Evolutionary conservation across 352 stramenopile genomes (phyloP).

Genomic region (Phytophthora cactorum): DNA sequence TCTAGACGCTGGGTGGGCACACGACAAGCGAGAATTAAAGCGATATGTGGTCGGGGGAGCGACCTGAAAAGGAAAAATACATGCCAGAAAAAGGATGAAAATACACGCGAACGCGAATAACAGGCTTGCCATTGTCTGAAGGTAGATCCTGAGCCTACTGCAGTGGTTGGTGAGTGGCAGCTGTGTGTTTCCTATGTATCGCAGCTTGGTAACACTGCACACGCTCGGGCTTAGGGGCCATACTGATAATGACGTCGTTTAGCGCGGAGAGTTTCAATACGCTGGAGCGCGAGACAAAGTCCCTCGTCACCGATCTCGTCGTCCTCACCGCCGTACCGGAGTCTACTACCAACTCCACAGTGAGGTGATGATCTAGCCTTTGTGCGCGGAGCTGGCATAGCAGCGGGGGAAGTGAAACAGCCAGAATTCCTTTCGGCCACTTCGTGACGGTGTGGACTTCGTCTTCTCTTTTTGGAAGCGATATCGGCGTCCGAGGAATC

Average conservation of each 20-base stretch:
- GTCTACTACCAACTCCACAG: constrained; percentile 5
- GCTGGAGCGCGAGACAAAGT: constrained; percentile 40
- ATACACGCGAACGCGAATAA: constrained; percentile 28
- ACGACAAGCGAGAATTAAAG: constrained; percentile 23
- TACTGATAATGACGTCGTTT: constrained; percentile 44
- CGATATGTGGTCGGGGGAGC: constrained; percentile 25
- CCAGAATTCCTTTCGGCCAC: not conserved
- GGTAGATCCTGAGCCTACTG: constrained; percentile 5
- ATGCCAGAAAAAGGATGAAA: constrained; percentile 42
- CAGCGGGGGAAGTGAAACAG: not conserved
- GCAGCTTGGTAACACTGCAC: constrained; percentile 10
- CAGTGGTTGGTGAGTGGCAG: constrained; percentile 1
- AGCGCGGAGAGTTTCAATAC: constrained; percentile 51
- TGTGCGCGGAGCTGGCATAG: not conserved
- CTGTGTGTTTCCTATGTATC: constrained; percentile 12
- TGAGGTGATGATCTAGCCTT: constrained; percentile 3
- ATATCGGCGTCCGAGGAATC: not conserved
- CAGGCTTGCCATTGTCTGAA: constrained; percentile 23
- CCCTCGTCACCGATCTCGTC: constrained; percentile 23
- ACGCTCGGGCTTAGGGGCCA: constrained; percentile 2
- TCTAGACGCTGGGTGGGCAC: constrained; percentile 22
- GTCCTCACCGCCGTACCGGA: constrained; percentile 11
- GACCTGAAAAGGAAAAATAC: constrained; percentile 30
- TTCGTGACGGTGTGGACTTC: constrained; percentile 1
- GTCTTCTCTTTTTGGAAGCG: constrained; percentile 24